phyloP scores from a whole-genome alignment of 257 asterid species.

The Solanum piurae region DNA sequence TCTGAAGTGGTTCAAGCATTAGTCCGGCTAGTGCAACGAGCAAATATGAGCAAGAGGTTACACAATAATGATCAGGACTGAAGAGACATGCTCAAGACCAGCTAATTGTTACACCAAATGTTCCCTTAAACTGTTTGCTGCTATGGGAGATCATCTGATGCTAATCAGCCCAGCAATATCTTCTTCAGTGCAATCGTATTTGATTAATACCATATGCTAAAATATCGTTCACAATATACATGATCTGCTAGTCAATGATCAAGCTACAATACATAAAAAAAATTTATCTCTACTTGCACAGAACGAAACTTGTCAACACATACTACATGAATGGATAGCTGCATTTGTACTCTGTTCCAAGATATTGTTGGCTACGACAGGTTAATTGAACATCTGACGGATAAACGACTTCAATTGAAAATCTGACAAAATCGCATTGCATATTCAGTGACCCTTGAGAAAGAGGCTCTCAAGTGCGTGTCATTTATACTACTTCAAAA shows the following conservation, averaged over 20 bases:
- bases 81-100: not conserved
- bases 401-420: not conserved
- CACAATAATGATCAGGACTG: not conserved
- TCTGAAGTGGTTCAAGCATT: conserved; percentile 92
- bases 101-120: not conserved
- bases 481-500: not conserved
- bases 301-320: not conserved
- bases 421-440: no score
- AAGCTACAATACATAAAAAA: not conserved
- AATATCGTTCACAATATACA: not conserved
- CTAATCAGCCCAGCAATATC: not conserved
- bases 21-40: conserved; percentile 70
- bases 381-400: not conserved
- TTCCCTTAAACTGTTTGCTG: not conserved
- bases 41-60: conserved; percentile 10
- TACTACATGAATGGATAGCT: not conserved
- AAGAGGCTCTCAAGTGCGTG: not conserved
- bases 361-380: not conserved
- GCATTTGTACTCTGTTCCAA: not conserved
- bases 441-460: not conserved
- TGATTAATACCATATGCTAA: not conserved
- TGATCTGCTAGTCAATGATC: not conserved
- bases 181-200: not conserved
- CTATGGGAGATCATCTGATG: not conserved
- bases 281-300: no score